Base-by-base conservation (phyloP, 208 protist species). In the Zelonia costaricensis region DNA sequence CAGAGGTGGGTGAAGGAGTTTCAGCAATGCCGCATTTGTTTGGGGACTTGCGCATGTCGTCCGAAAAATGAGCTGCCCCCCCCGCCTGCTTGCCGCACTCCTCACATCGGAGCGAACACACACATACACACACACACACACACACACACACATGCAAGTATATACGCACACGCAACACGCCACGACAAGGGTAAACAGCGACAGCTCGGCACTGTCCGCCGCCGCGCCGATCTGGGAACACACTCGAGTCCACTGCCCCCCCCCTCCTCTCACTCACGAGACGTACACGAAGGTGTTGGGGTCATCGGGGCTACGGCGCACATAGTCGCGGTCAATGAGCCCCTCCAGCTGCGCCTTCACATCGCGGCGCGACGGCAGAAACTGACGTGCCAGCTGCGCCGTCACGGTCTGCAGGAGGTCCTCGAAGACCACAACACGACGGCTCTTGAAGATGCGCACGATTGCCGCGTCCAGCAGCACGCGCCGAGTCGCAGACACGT, bases 381-480 rank as follows among this genome's bases (percentile, higher is more conserved):
- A 94, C 20, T 81, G 70, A 0, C 59, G 46, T 12, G 78, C 66
- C 0, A 94, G 69, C 65, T 91, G 84, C 67, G 77, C 55, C 12
- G 60, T 65, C 15, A 83, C 80, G 7, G 63, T 42, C 20, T 77
- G 69, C 15, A 87, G 25, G 5, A 94, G 47, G 27, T 94, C 84
- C 22, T 71, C 62, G 52, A 80, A 88, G 25, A 51, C 33, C 40
- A 88, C 57, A 4, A 62, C 53, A n/a, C 82, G 67, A 18, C 73
- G 72, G 31, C 73, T 78, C 66, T 94, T 94, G 66, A 94, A 84
- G 31, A 88, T 61, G 13, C 82, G 76, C 28, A 94, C 71, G 43
- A 91, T 59, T 2, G 79, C 83, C 4, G 88, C 78, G 48, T 89
- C 84, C 20, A 88, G 57, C 39, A 85, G 76, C 9, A 74, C 25